Conservation (phyloP, 1,284 basidiomycete genomes). For the Ceratobasidium sp. region DNA sequence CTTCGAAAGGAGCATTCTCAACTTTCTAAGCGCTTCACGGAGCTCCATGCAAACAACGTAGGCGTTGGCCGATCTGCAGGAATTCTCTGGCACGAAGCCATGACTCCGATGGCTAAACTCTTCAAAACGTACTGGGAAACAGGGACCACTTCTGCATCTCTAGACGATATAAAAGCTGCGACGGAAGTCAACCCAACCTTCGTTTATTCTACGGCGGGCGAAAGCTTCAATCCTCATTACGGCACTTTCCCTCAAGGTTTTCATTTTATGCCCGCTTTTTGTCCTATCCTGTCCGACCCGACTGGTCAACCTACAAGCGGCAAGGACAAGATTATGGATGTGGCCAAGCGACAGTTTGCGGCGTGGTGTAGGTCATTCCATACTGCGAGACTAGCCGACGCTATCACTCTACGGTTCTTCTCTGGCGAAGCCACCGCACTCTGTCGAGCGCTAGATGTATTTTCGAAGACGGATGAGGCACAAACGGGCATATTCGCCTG, state of each 20-base stretch:
- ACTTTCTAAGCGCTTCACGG: conserved; percentile 32
- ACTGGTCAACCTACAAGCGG: conserved; percentile 24
- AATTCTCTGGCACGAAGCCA: conserved; percentile 56
- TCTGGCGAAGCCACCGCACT: conserved; percentile 8
- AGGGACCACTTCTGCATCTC: conserved; percentile 61
- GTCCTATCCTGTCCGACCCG: conserved; percentile 44
- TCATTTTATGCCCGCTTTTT: conserved; percentile 63
- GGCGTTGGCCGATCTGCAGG: conserved; percentile 61
- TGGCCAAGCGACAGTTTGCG: conserved; percentile 58
- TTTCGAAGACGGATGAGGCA: background rate
- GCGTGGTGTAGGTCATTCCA: conserved; percentile 60
- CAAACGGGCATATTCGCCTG: conserved; percentile 56
- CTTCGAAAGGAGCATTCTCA: conserved; percentile 46
- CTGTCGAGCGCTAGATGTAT: background rate
- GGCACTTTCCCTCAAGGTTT: conserved; percentile 66
- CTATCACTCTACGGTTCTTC: conserved; percentile 31
- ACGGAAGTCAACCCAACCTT: conserved; percentile 66
- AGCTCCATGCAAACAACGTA: background rate
- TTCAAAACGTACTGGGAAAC: conserved; percentile 62
- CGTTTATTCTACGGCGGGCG: conserved; percentile 61
- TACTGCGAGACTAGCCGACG: conserved; percentile 17
- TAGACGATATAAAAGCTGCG: conserved; percentile 53
- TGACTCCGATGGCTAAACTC: conserved; percentile 51
- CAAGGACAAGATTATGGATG: conserved; percentile 53
- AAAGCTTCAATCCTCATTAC: conserved; percentile 64